A percentile compares a stretch with the other conserved stretches of the same genome.
These are phyloP conservation scores for Teratosphaeria nubilosa DNA, from an alignment of 2,329 filamentous ascomycete genomes.

Conservation along the genomic window DNA sequence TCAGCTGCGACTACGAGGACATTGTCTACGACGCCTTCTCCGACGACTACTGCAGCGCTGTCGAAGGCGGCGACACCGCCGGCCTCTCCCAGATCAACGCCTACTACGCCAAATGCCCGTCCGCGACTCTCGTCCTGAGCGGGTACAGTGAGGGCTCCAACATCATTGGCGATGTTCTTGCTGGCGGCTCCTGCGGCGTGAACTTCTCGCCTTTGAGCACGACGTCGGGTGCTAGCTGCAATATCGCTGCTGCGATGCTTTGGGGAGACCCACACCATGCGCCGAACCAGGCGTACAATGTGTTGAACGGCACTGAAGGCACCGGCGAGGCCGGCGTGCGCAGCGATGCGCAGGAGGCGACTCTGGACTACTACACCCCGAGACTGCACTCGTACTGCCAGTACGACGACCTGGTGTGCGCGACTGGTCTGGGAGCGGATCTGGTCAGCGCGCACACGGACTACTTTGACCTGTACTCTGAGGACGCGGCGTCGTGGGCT, in stretches of 20 bases:
- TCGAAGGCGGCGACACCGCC: constrained; percentile 28
- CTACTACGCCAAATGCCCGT: constrained; percentile 31
- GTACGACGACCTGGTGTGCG: constrained; percentile 32
- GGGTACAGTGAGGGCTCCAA: constrained; percentile 36
- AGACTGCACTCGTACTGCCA: constrained; percentile 30
- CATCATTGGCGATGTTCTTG: constrained; percentile 17
- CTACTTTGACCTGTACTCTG: constrained; percentile 28
- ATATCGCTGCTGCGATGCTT: constrained; percentile 14
- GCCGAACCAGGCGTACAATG: constrained; percentile 21
- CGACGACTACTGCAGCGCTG: constrained; percentile 29
- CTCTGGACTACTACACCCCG: constrained; percentile 15
- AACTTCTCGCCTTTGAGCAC: constrained; percentile 21
- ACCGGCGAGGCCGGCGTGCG: constrained; percentile 21
- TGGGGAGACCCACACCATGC: constrained; percentile 23
- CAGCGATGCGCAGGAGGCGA: constrained; percentile 19
- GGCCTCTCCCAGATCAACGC: constrained; percentile 30
- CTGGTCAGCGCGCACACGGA: constrained; percentile 26
- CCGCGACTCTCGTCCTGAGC: constrained; percentile 32
- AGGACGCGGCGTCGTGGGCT: constrained; percentile 18
- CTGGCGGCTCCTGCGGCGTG: constrained; percentile 27
- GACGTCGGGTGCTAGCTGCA: constrained; percentile 9
- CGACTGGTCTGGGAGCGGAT: constrained; percentile 19
- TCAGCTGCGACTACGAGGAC: constrained; percentile 15
- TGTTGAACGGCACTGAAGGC: constrained; percentile 13
- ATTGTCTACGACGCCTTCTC: constrained; percentile 9